Evolutionary conservation across 345 rosid genomes (phyloP), one percentile per base, ranked within the genome.

Genomic region (Microthlaspi erraticum): DNA sequence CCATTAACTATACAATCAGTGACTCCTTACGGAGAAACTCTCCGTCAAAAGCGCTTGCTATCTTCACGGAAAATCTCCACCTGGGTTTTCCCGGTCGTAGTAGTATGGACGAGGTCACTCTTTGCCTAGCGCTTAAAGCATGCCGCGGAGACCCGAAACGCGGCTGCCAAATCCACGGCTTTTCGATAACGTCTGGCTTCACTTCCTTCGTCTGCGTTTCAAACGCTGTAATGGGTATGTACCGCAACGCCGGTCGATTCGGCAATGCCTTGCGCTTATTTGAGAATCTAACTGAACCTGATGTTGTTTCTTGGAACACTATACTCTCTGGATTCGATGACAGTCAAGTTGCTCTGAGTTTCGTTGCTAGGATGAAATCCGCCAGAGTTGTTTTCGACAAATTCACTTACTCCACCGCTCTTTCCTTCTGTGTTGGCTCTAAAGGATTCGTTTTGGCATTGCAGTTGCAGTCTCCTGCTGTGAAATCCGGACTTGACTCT

Each of bases 261-360:
- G 70, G 56, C 59, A 49, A 69, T 64, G 89, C 92, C 45, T 59
- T 85, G 43, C 74, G 77, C 56, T 73, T 93, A 43, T 93, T 93
- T 81, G 83, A 87, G 82, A 79, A 45, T 52, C 80, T 93, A 81
- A 70, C 32, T 64, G 49, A 75, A 7, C 94, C 87, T 42, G 96
- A 93, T 73, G 82, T 82, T 68, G 89, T 93, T 78, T 93, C 98
- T 45, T 93, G 93, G 92, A 93, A 90, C 73, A 90, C 97, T 60
- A 71, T 90, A 64, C 90, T 93, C 70, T 88, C 98, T 7, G 98
- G 96, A 8, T 83, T 83, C 72, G 81, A 64, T 63, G 80, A 75
- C 37, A 72, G 81, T 33, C 82, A 80, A 37, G 81, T 75, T 65
- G 91, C 90, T 12, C 16, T 88, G 56, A 20, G 55, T 38, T 84